Base-by-base conservation (phyloP, 208 protist species). In the Vickermania ingenoplastis region DNA sequence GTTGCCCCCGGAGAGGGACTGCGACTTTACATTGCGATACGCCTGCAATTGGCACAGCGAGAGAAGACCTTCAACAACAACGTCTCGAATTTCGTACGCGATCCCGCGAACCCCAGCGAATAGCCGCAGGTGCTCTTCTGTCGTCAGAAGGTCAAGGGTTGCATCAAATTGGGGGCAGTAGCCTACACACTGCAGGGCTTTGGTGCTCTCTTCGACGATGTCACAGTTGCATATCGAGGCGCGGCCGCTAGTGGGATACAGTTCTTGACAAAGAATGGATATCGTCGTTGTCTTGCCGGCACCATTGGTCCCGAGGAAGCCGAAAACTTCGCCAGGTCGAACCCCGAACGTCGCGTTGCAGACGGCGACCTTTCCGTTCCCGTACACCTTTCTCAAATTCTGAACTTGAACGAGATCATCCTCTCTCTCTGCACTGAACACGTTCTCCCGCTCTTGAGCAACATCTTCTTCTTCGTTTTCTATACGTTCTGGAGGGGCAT, bases 81-180 rank as follows among this genome's bases (percentile, higher is more conserved):
- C 21, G 28, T 73, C 54, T 21, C 61, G 56, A 3, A 53, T 17
- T 1, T 26, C 24, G 3, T 26, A 31, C 1, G 51, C 51, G 2
- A 89, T 60, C 29, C 85, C 85, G 36, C 77, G 81, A 3, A 98
- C 52, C n/a, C 77, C 24, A 28, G 50, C 50, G 22, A 27, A 54
- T 5, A 54, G 50, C 97, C 86, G 60, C 58, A 83, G 56, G 74
- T 98, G 95, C 67, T 99, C 95, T 22, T 87, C 57, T 41, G 86
- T 81, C 25, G 94, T 98, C 31, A 98, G 65, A 58, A 97, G 73
- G 27, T 91, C 81, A 53, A 95, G 85, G 1, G 91, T 69, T 4
- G 97, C 82, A 73, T 98, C 95, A 75, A 97, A 97, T 76, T 99
- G 96, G 51, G 95, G 95, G 76, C 96, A 99, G 55, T 98, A 94